Evolutionary conservation across 805 yeast genomes (phyloP), one percentile per base, ranked within the genome.

Genomic region (Wickerhamiella allomyrinae): DNA sequence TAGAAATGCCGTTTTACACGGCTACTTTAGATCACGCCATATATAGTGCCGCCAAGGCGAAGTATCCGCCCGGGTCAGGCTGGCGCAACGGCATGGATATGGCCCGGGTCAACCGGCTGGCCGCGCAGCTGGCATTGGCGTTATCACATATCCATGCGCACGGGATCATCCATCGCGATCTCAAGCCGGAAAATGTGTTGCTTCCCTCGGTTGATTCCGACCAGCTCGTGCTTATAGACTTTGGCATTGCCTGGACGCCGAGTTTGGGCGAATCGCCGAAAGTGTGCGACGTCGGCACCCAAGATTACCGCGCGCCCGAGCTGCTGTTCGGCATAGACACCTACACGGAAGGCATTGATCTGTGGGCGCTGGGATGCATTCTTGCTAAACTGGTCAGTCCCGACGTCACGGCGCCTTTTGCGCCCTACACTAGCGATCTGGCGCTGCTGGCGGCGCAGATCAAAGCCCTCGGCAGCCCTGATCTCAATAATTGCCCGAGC

Each of bases 181-280:
- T 61, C 49, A 91, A 91, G 58, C 86, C 91, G 1, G 84, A 78
- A 39, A 83, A 83, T 55, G 73, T 83, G 42, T 58, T 84, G 54
- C 76, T 79, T 46, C 62, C 22, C 44, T 65, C 64, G 20, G 55
- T 63, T 15, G 68, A 53, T 19, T 40, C 50, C 15, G 55, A 49
- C 25, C 57, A 39, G 45, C 50, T 58, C 7, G 51, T 60, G 7
- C 47, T 79, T 1, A 72, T 75, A 13, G 93, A 84, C 53, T 78
- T 79, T 58, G 91, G 93, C 6, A 69, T 76, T 2, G 77, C 83
- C 29, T 69, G 71, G 40, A 55, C 58, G 5, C 52, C 58, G 8
- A 41, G 29, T 2, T 10, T 29, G 6, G 49, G 51, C 34, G 49
- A 39, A 63, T 69, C 55, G 19, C 42, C 48, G 5, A 65, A 64